Percentiles rank a stretch among this genome's conserved stretches.
Conservation (phyloP, 106 monocot genomes). For the Dendrobium officinale region DNA sequence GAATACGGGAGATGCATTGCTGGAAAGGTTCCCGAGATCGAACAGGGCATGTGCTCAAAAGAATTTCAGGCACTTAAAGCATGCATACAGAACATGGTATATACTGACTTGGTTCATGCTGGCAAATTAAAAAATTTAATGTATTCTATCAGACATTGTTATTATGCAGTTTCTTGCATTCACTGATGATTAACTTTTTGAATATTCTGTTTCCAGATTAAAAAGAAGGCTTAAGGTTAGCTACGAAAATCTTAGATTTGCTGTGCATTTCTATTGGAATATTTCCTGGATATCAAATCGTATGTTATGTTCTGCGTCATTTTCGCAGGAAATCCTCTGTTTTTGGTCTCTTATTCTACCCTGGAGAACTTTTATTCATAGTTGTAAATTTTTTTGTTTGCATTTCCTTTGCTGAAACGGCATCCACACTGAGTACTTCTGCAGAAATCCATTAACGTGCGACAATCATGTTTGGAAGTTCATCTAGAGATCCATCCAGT, state of each 20-base stretch:
- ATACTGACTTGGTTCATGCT: background rate
- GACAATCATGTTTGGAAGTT: constrained; percentile 24
- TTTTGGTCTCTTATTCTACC: background rate
- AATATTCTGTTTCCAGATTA: constrained; percentile 4
- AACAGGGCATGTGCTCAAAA: constrained; percentile 85
- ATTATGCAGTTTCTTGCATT: background rate
- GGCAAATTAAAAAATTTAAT: background rate
- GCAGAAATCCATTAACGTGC: background rate
- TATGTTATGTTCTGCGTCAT: background rate
- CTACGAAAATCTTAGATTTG: background rate
- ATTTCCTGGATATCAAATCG: constrained; percentile 2
- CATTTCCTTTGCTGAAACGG: background rate
- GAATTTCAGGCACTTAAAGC: constrained; percentile 76
- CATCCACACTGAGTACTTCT: background rate
- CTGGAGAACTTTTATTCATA: background rate
- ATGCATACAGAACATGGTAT: constrained; percentile 86
- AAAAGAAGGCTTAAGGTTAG: background rate
- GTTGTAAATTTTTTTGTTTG: background rate
- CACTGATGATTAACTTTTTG: background rate
- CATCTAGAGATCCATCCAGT: constrained; percentile 19
- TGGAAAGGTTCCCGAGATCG: constrained; percentile 85
- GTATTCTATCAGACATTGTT: background rate
- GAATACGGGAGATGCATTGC: constrained; percentile 80
- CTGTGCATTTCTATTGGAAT: background rate
- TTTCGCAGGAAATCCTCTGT: background rate